Percentiles rank a stretch among this genome's conserved stretches.
Conservation (phyloP, 768 basidiomycete genomes). For the Boletus edulis region DNA sequence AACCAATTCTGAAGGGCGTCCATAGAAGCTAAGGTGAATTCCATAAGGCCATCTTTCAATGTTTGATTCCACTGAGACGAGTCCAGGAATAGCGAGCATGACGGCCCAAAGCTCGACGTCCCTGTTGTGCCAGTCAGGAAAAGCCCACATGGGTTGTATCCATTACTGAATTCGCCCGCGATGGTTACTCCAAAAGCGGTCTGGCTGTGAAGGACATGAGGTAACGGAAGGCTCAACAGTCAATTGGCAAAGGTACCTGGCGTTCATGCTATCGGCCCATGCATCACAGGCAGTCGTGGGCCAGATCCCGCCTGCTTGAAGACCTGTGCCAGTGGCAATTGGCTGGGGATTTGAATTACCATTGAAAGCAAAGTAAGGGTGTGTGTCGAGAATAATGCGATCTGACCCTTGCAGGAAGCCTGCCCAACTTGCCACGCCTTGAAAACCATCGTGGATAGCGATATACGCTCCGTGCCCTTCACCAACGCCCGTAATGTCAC, state of each 20-base stretch:
- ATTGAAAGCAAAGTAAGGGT: constrained; percentile 67
- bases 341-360: constrained; percentile 33
- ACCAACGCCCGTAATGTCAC: constrained; percentile 71
- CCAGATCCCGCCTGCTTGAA: constrained; percentile 44
- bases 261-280: constrained; percentile 60
- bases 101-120: constrained; percentile 25
- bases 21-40: constrained; percentile 57
- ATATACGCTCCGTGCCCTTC: constrained; percentile 58
- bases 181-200: constrained; percentile 65
- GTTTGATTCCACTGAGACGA: constrained; percentile 51
- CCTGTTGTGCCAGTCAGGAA: constrained; percentile 38
- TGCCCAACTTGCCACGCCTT: constrained; percentile 42
- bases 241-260: constrained; percentile 24
- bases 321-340: constrained; percentile 31
- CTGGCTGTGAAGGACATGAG: constrained; percentile 32
- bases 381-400: constrained; percentile 60
- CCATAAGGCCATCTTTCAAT: constrained; percentile 49
- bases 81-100: constrained; percentile 46
- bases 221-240: background rate
- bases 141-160: constrained; percentile 64
- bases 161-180: constrained; percentile 75
- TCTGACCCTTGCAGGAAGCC: constrained; percentile 58
- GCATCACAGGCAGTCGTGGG: constrained; percentile 48
- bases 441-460: constrained; percentile 65
- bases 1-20: constrained; percentile 67